Evolutionary conservation across 345 rosid genomes (phyloP), one percentile per base, ranked within the genome.

Genomic region (Arabidopsis arenosa): DNA sequence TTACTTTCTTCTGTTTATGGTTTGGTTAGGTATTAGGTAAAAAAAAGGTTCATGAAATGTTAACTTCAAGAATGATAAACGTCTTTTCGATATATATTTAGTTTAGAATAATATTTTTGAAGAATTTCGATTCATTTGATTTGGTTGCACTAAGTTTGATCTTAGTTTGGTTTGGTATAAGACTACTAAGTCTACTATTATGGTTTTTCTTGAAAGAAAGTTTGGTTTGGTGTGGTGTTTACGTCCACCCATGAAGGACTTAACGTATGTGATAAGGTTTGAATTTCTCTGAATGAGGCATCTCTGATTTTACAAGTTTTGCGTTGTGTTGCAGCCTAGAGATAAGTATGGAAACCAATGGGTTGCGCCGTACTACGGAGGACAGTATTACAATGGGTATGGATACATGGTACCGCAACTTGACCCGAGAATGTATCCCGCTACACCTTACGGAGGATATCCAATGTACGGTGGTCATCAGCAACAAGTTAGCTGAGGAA

Each of bases 401-500:
- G 97, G 99, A 51, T 95, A 92, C 74, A 85, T 86, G 64, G 5
- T 88, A 56, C 91, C 89, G 11, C 87, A 87, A 43, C 87, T 93
- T 43, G 93, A 92, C 73, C 93, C 96, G 14, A 81, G 84, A 76
- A 87, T 88, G 89, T 95, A 95, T 39, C 85, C 86, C 0, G 87
- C 80, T 37, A 81, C 88, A 5, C 81, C 89, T 67, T 92, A 94
- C 66, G 93, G 92, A 11, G 86, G 88, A 3, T 95, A 90, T 73
- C 96, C 93, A 1, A 63, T 90, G 66, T 95, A 89, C 21, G 93
- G 93, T 35, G 87, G 84, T 74, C 89, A 87, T 78, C 97, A 95
- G 74, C 93, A 92, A 67, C 97, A 95, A 84, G 99, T 95, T 81
- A 95, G 90, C 93, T 92, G 86, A 92, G 35, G 65, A 68, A 76